phyloP scores from a whole-genome alignment of 2,329 filamentous ascomycete genomes.

The Xylaria sp. region DNA sequence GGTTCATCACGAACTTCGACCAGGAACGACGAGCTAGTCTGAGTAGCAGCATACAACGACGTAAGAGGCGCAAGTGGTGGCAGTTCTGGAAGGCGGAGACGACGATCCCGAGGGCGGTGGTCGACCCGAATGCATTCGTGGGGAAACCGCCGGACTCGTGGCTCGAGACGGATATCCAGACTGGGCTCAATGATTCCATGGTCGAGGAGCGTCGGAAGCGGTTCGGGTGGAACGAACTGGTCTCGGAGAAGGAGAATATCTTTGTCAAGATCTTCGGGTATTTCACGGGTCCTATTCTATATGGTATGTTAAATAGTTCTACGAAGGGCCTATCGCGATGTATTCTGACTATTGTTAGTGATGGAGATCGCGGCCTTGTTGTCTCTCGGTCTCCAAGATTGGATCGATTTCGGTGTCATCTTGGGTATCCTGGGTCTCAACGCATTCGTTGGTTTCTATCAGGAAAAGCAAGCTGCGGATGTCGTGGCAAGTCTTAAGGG shows the following conservation, averaged over 20 bases:
- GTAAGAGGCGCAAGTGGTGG: slow-evolving; percentile 52
- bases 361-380: slow-evolving; percentile 73
- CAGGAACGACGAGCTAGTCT: slow-evolving; percentile 27
- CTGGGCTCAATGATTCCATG: slow-evolving; percentile 50
- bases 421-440: slow-evolving; percentile 70
- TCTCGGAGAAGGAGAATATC: slow-evolving; percentile 65
- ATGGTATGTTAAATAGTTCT: slow-evolving; percentile 50
- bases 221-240: slow-evolving; percentile 64
- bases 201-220: slow-evolving; percentile 58
- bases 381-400: slow-evolving; percentile 68
- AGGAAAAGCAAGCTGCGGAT: slow-evolving; percentile 75
- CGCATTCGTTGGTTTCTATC: slow-evolving; percentile 72
- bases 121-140: slow-evolving; percentile 34
- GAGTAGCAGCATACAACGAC: slow-evolving; percentile 11
- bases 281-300: slow-evolving; percentile 67
- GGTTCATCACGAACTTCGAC: slow-evolving; percentile 32
- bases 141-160: slow-evolving; percentile 55
- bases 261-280: slow-evolving; percentile 65
- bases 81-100: slow-evolving; percentile 48
- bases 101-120: slow-evolving; percentile 30
- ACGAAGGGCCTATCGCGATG: background rate
- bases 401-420: slow-evolving; percentile 74
- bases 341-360: slow-evolving; percentile 40
- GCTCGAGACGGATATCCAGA: slow-evolving; percentile 60
- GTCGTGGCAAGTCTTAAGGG: slow-evolving; percentile 70